A percentile compares a stretch with the other conserved stretches of the same genome.
These are phyloP conservation scores for Aureobasidium musti DNA, from an alignment of 2,329 filamentous ascomycete genomes.

Conservation along the genomic window DNA sequence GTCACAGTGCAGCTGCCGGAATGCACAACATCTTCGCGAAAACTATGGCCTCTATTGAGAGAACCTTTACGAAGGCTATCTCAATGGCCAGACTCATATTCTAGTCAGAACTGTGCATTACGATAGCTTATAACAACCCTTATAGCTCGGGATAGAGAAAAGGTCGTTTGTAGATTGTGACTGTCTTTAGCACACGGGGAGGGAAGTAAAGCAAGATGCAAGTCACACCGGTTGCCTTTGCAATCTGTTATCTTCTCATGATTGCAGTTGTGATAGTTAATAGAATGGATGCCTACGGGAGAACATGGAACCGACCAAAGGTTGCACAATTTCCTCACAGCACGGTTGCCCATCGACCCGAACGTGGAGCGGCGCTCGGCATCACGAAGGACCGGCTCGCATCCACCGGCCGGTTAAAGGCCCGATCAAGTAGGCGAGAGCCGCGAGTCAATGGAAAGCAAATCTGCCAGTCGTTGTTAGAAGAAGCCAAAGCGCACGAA, in stretches of 20 bases:
- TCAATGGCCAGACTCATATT: no score
- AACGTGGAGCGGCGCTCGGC: constrained; percentile 4
- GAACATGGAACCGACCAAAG: neutral
- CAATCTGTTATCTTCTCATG: neutral
- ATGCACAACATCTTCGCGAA: no score
- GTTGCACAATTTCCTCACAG: neutral
- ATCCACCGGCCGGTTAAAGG: constrained; percentile 1
- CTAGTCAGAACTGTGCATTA: no score
- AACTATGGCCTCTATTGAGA: no score
- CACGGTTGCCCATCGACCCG: neutral
- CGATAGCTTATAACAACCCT: no score
- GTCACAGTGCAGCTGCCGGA: no score
- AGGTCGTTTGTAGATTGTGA: no score
- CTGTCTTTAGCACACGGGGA: no score
- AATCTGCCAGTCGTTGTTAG: constrained; percentile 7
- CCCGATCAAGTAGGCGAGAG: constrained; percentile 14
- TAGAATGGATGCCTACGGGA: neutral
- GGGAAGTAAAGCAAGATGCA: neutral
- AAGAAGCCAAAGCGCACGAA: neutral
- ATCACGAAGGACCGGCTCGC: constrained; percentile 9
- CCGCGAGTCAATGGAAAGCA: constrained; percentile 11
- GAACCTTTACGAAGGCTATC: no score
- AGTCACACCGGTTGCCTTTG: constrained; percentile 11
- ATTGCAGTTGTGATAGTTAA: neutral
- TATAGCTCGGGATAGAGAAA: no score